Evolutionary conservation across 1,284 basidiomycete species (phyloP), one percentile per base, ranked within the genome.

Genomic region (Earliella scabrosa): DNA sequence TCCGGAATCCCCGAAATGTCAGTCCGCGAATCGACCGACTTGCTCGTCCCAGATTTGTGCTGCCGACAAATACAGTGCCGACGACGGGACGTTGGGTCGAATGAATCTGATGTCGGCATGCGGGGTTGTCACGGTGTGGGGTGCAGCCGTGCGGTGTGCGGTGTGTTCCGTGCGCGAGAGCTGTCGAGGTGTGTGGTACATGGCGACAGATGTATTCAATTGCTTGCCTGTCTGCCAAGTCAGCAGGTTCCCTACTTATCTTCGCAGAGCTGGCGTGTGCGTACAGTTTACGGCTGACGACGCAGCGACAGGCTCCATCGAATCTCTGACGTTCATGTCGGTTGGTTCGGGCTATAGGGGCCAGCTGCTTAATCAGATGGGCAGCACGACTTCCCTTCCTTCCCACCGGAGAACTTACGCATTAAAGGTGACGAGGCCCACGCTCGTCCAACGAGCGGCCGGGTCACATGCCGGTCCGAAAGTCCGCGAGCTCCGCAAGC

Each of bases 1-100:
- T 52, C 41, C 49, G 44, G 41, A 49, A 45, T 44, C 31, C 46
- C 50, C 35, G 57, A 57, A 47, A 51, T 52, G 48, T 38, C 41
- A 61, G 53, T 58, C 56, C 60, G 60, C 60, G 60, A 56, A 34
- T 39, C 27, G 45, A 39, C 40, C 40, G 34, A 18, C 16, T 3
- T 13, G 21, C 23, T 43, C 14, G 23, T 16, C 23, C 40, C 14
- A 14, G 31, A 8, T 14, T 14, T 32, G 31, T 8, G 31, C 31
- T 43, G 23, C 24, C 23, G 40, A n/a, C n/a, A n/a, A n/a, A n/a
- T n/a, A n/a, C n/a, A n/a, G n/a, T n/a, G n/a, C n/a, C n/a, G n/a
- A n/a, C n/a, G n/a, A n/a, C n/a, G n/a, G n/a, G n/a, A n/a, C n/a
- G n/a, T n/a, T n/a, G n/a, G n/a, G n/a, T n/a, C n/a, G n/a, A n/a